Evolutionary conservation across 805 yeast species (phyloP), one percentile per base, ranked within the genome.

Genomic region (Lachancea sp.): DNA sequence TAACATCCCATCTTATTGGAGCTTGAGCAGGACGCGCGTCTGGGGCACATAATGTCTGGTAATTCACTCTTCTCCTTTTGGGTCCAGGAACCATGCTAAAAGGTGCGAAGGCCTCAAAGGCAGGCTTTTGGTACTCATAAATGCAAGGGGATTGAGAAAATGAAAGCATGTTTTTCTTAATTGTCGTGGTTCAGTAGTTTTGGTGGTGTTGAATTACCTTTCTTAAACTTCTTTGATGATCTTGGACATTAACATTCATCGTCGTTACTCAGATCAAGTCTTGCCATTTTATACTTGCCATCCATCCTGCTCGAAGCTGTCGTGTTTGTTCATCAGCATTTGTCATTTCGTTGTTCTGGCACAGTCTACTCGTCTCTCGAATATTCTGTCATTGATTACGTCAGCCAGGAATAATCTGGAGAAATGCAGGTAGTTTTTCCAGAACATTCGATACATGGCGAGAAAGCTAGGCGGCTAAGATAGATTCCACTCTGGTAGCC

Each of bases 121-220:
- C 45, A 29, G 61, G 60, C 38, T 53, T 45, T 38, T 52, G 46
- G 19, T 53, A 54, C 18, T 57, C 56, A 33, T 58, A 56, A 32
- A 55, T 31, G 45, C 63, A 60, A 45, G 62, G 61, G 18, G 56
- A 49, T 45, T 53, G 48, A 19, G 45, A 34, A 27, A 44, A 41
- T 13, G 51, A 44, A 41, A 52, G 57, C 61, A 58, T 57, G 44
- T 19, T 42, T 20, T 11, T 25, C 15, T 18, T 18, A 10, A 3
- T 35, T 4, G 38, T 19, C 19, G 5, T 35, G 6, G 26, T 18
- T 35, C 19, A 3, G 38, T 18, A 8, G 19, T 29, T 29, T 12
- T 12, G 31, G 15, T 29, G 6, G 31, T 29, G 5, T 7, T 22
- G 8, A 22, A 22, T 22, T 8, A 22, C 25, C 25, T 4, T 8